Base-by-base conservation (phyloP, 768 basidiomycete species). In the Lactarius psammicola region DNA sequence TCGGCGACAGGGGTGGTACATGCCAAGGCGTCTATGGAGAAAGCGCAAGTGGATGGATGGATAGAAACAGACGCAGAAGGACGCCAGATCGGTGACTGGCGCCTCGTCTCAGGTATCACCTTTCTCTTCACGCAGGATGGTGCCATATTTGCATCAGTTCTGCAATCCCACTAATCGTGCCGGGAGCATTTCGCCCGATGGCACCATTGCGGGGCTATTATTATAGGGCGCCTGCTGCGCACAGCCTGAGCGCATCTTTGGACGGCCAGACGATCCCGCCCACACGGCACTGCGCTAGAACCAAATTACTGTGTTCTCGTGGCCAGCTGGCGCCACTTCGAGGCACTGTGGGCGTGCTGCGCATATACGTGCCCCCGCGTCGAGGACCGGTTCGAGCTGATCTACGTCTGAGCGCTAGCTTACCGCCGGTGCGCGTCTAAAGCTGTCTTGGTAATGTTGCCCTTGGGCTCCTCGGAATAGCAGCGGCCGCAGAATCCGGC, bases 341-440 rank as follows among this genome's bases (percentile, higher is more conserved):
- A 36, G 58, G 59, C 59, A 15, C 34, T 33, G 3, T 26, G 23
- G 53, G 26, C 17, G n/a, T 30, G 8, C 59, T 23, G 30, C 28
- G 10, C 28, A 44, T 46, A 20, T 4, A 3, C 46, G n/a, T 10
- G 13, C 40, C 28, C 15, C 28, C 3, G 17, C 23, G 46, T 49
- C 46, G 30, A 38, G 33, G 40, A 42, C 26, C 33, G 28, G 59
- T 65, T 65, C 64, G 64, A 60, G 28, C 44, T 23, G 64, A 42
- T 60, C 59, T 46, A 33, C 17, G 23, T 31, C 40, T 55, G 51
- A 9, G 63, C 51, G 54, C 30, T 34, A 55, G 23, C 46, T 49
- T 5, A n/a, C 10, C 49, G 17, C 31, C 33, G n/a, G 40, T 28
- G 59, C 40, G 64, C 64, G 64, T 40, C 51, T 65, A 46, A n/a